phyloP scores from a whole-genome alignment of 1,284 basidiomycete species.

The Boletus hoseneyae region DNA sequence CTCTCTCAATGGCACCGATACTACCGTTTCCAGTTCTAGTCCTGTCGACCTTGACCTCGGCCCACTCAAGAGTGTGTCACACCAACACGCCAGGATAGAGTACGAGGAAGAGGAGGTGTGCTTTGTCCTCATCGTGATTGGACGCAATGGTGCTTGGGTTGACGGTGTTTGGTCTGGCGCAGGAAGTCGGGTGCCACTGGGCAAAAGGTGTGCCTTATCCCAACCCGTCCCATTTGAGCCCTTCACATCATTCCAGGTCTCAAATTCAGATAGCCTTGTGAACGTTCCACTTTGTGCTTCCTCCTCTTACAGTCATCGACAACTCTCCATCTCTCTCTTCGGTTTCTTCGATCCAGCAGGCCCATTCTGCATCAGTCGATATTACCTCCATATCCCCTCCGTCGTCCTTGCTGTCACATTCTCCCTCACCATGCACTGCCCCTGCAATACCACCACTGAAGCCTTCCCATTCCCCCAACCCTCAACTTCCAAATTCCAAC shows the following conservation, averaged over 20 bases:
- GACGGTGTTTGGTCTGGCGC: slow-evolving; percentile 93
- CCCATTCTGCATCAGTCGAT: slow-evolving; percentile 70
- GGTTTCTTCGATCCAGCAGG: slow-evolving; percentile 54
- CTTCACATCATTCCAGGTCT: slow-evolving; percentile 55
- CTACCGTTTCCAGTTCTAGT: slow-evolving; percentile 16
- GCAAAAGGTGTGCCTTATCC: slow-evolving; percentile 63
- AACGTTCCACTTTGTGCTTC: slow-evolving; percentile 95
- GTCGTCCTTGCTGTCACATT: slow-evolving; percentile 72
- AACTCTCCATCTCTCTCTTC: slow-evolving; percentile 76
- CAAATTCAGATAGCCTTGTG: slow-evolving; percentile 98
- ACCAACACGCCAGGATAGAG: slow-evolving; percentile 94
- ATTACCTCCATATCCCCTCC: slow-evolving; percentile 78
- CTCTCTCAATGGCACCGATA: slow-evolving; percentile 52
- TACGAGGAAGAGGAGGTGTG: slow-evolving; percentile 84
- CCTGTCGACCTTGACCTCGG: slow-evolving; percentile 95
- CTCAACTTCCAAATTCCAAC: slow-evolving; percentile 59
- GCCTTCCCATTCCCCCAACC: slow-evolving; percentile 38
- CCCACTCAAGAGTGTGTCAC: slow-evolving; percentile 93
- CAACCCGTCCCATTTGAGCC: background rate
- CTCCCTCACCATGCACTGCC: slow-evolving; percentile 51
- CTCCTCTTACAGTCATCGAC: slow-evolving; percentile 65
- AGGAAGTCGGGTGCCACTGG: slow-evolving; percentile 79
- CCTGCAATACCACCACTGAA: slow-evolving; percentile 36
- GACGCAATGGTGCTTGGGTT: slow-evolving; percentile 97
- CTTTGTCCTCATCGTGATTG: slow-evolving; percentile 89